Evolutionary conservation across 2,329 filamentous ascomycete genomes (phyloP), one percentile per base, ranked within the genome.

Genomic region (Incumbomyces lentus): DNA sequence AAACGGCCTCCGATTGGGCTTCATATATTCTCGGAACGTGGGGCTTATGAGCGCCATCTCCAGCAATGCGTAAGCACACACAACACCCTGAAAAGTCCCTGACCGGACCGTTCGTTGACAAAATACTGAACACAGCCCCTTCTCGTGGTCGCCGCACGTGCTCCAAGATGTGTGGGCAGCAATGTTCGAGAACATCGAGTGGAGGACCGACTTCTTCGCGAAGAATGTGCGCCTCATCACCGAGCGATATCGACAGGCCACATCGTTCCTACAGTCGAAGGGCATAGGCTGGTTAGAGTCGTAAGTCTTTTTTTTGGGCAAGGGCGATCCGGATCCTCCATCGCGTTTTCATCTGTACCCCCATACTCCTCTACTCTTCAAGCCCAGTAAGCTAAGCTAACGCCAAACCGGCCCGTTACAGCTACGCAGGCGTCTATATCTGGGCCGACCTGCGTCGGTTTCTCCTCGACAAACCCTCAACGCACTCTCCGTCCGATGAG

Each of bases 41-140:
- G 55, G 79, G 78, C 58, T 72, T 72, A 18, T 70, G 71, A 16
- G 75, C 74, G 32, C 76, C 75, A 0, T 58, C 76, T 12, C 68
- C 74, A 1, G 50, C 76, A 4, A 74, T 74, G 0, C 62, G 61
- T 16, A 58, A 75, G 13, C 58, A 26, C 22, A 26, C 22, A 26
- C 22, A 26, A 26, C 5, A 26, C 8, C 22, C 22, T 8, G 5
- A 26, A 26, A 26, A 8, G 5, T 26, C 22, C 5, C 22, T 26
- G n/a, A n/a, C n/a, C n/a, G n/a, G n/a, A n/a, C n/a, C 8, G 22
- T 4, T 26, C 22, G 22, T 26, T 0, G 50, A 52, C 1, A 66
- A 69, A 0, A 46, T 74, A 2, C 55, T 59, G 2, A 61, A 62
- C 6, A 61, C 68, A 3, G 53, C 64, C 1, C 71, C 13, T 76